Evolutionary conservation across 2,329 filamentous ascomycete genomes (phyloP), one percentile per base, ranked within the genome.

Genomic region (Xylariomycetidae sp.): DNA sequence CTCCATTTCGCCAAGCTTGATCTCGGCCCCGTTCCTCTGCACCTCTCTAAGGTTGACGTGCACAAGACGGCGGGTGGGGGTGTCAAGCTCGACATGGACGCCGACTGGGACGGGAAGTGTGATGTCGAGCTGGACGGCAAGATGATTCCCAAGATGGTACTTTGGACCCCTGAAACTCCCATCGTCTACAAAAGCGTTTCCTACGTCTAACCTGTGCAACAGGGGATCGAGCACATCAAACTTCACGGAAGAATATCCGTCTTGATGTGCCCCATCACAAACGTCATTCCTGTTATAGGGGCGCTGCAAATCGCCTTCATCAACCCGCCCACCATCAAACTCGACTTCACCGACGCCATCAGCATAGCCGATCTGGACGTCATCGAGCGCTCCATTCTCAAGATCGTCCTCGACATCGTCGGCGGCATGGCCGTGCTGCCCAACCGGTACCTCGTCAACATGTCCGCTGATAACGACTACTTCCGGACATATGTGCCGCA

Each of bases 221-320:
- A 69, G 66, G 67, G 67, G 11, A 63, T 71, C 37, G 61, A 67
- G 42, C 56, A 59, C 20, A 55, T 69, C 20, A 58, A 64, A 23
- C 52, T 71, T 6, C 58, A 60, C 34, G 67, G 67, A 16, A 55
- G 66, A 23, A 52, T 70, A 3, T 62, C 56, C 1, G 48, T 71
- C 8, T 38, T 71, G 14, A 61, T 71, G 1, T 60, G 54, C 31
- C 67, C 67, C 1, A 38, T 71, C 44, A 67, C 57, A 2, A 63
- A 69, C 25, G 42, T 66, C 22, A 63, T 71, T 22, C 67, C 67
- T 10, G 49, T 69, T 64, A 67, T 70, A 25, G 67, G 67, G 4
- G 67, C 67, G 11, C 61, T 60, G 1, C 67, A 71, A 47, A 55
- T 70, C 1, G 53, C 66, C 15, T 70, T 71, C 48, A 65, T 71